Evolutionary conservation across 306 rosid species (phyloP), one percentile per base, ranked within the genome.

Genomic region (Herpetospermum pedunculosum): DNA sequence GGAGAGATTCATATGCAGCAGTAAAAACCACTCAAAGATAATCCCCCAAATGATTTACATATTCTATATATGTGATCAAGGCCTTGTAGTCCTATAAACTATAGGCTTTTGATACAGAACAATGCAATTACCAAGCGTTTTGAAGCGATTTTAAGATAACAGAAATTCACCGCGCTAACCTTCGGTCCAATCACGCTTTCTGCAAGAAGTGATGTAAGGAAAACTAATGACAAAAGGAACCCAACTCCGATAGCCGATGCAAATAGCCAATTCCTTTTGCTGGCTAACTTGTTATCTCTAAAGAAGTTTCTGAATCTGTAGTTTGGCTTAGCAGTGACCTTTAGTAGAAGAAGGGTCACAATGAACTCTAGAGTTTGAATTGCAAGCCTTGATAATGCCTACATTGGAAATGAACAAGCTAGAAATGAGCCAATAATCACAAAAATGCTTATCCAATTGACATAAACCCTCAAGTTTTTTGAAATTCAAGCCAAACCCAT

Each of bases 191-290:
- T 40, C 53, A 87, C 59, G 52, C 29, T 48, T 50, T 85, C 86
- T 7, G 81, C 84, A 75, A 87, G 63, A 12, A 84, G 65, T 11
- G 96, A 92, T 48, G 91, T 79, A 16, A 85, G 71, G 74, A 83
- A 74, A 78, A 90, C 81, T 73, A 90, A 57, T 55, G 88, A 68
- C 28, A 79, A 54, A 30, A 92, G 88, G 82, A 86, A 74, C 80
- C 88, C 93, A 54, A 87, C 79, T 82, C 97, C 97, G 53, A 86
- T 47, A 21, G 83, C 84, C 44, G 92, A 82, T 73, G 89, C 85
- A 77, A 87, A 79, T 57, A 87, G 46, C 93, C 93, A 88, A 84
- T 76, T 90, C 83, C 93, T 87, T 35, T 72, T 72, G 30, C 67
- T 78, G 4, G 77, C 60, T 55, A 75, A 71, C 49, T 75, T 47